These are phyloP conservation scores for Sporisorium iseilematis-ciliati DNA, from an alignment of 1,284 basidiomycete genomes.

Conservation along the genomic window DNA sequence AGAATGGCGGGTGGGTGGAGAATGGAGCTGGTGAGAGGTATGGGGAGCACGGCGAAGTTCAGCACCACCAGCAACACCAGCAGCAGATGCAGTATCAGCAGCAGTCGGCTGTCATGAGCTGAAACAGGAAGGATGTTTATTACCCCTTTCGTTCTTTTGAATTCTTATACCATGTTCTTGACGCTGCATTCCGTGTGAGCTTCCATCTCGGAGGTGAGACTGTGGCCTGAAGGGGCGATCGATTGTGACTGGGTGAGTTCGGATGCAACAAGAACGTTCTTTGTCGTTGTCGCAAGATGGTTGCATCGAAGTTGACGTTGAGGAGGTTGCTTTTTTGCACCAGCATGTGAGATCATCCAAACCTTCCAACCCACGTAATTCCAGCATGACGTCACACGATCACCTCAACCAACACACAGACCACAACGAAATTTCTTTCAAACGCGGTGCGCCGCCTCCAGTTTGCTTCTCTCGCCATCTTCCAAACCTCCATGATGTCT, in stretches of 20 bases:
- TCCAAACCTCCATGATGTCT: constrained; percentile 30
- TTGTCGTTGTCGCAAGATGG: too few species aligned
- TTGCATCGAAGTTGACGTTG: too few species aligned
- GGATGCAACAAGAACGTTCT: too few species aligned
- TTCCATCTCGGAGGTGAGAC: too few species aligned
- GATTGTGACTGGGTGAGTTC: too few species aligned
- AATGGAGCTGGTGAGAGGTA: constrained; percentile 5
- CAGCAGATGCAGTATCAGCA: constrained; percentile 7
- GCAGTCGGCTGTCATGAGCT: constrained; percentile 22
- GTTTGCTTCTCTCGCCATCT: background rate
- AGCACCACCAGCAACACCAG: constrained; percentile 11
- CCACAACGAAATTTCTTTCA: too few species aligned
- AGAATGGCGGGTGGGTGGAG: constrained; percentile 21
- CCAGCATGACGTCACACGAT: too few species aligned
- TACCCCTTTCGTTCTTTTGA: background rate
- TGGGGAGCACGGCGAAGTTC: background rate
- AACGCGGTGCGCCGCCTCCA: background rate
- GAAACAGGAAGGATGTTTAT: background rate
- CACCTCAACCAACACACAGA: too few species aligned
- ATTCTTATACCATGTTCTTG: constrained; percentile 4
- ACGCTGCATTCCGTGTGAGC: too few species aligned
- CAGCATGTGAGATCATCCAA: too few species aligned
- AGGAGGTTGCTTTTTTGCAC: too few species aligned
- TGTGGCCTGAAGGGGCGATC: background rate
- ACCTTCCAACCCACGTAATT: too few species aligned